phyloP scores from a whole-genome alignment of 306 rosid species.

The Castanopsis chinensis region DNA sequence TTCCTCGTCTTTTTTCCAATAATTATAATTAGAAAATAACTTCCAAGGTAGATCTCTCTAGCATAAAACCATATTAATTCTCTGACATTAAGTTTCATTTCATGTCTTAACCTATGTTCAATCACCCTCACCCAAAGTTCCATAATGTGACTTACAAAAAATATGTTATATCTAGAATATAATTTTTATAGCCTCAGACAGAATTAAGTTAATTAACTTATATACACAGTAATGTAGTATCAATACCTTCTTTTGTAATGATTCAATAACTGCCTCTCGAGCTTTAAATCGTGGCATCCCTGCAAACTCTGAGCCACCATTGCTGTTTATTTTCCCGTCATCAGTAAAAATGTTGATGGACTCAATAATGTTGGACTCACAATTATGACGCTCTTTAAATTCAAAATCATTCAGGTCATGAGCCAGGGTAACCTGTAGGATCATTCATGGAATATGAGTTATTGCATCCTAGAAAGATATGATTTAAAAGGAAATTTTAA shows the following conservation, averaged over 20 bases:
- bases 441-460: not conserved
- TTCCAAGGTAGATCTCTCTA: too few species aligned
- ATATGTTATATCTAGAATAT: not conserved
- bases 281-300: constrained; percentile 88
- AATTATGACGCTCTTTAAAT: constrained; percentile 82
- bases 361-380: constrained; percentile 24
- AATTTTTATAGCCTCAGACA: not conserved
- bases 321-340: constrained; percentile 82
- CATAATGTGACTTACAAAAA: not conserved
- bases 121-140: too few species aligned
- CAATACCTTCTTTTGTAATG: constrained; percentile 78
- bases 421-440: constrained; percentile 89
- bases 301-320: constrained; percentile 82
- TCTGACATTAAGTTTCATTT: too few species aligned
- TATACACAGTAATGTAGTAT: constrained; percentile 1
- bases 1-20: too few species aligned
- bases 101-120: too few species aligned
- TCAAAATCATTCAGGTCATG: constrained; percentile 98
- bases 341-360: constrained; percentile 79
- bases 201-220: constrained; percentile 9
- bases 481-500: constrained; percentile 7
- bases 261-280: constrained; percentile 66
- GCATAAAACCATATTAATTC: too few species aligned
- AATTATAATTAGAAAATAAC: too few species aligned
- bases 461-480: not conserved